Conservation (phyloP, 352 stramenopile genomes). For the Globisporangium ultimum region DNA sequence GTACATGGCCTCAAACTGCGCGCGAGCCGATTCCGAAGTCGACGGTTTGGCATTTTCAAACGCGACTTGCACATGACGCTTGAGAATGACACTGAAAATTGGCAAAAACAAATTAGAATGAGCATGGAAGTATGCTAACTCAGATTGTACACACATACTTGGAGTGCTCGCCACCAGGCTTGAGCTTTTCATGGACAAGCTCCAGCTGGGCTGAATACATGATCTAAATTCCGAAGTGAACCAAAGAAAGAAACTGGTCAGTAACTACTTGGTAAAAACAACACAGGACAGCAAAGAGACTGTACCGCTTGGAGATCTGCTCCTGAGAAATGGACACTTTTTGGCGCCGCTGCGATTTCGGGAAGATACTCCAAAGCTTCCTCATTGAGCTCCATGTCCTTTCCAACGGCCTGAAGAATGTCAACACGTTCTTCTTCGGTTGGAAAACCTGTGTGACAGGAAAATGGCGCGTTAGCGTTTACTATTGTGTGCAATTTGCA, state of each 20-base stretch:
- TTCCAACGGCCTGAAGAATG: constrained; percentile 72
- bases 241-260: not conserved
- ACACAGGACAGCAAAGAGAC: not conserved
- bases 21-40: constrained; percentile 51
- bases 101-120: not conserved
- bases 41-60: constrained; percentile 69
- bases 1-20: constrained; percentile 73
- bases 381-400: constrained; percentile 72
- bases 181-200: constrained; percentile 90
- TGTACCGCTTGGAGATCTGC: constrained; percentile 92
- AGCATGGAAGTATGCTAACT: too few species aligned
- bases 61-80: constrained; percentile 55
- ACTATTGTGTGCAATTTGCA: too few species aligned
- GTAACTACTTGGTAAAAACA: not conserved
- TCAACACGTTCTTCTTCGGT: constrained; percentile 72
- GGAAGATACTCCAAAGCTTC: constrained; percentile 70
- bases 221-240: constrained; percentile 30
- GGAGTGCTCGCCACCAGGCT: constrained; percentile 48
- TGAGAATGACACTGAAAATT: constrained; percentile 45
- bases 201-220: constrained; percentile 94
- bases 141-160: constrained; percentile 22
- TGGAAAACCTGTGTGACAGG: constrained; percentile 66
- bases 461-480: too few species aligned
- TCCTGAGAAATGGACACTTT: constrained; percentile 85
- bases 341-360: constrained; percentile 61